Evolutionary conservation across 139 green algal species (phyloP).

Genomic region (Micromonas pusilla): DNA sequence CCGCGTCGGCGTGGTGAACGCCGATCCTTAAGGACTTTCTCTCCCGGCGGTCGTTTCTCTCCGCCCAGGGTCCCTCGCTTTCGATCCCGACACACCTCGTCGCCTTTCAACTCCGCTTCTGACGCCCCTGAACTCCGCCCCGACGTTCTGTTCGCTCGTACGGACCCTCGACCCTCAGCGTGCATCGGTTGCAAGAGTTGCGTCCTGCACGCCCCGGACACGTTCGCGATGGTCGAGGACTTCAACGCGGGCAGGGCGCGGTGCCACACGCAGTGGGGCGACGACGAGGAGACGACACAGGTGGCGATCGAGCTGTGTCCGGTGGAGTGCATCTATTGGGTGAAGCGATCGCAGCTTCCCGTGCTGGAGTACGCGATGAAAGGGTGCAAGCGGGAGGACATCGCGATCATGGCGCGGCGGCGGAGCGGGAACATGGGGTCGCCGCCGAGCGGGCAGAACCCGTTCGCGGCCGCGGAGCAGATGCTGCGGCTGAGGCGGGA

Average conservation of each 20-base stretch:
- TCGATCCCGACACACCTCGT: too few relatives aligned
- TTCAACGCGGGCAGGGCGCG: slow-evolving; percentile 26
- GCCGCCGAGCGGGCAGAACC: not conserved
- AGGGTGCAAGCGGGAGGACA: not conserved
- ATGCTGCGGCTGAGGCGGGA: not conserved
- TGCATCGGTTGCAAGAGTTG: slow-evolving; percentile 43
- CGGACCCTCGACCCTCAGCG: too few relatives aligned
- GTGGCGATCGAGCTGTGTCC: slow-evolving; percentile 34
- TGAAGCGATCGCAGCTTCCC: slow-evolving; percentile 32
- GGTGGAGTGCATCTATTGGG: slow-evolving; percentile 41
- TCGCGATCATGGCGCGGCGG: not conserved
- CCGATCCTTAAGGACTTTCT: too few relatives aligned
- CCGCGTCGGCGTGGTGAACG: too few relatives aligned
- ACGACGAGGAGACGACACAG: slow-evolving; percentile 36
- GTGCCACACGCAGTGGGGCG: slow-evolving; percentile 32
- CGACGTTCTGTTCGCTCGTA: too few relatives aligned
- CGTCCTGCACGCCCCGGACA: slow-evolving; percentile 21
- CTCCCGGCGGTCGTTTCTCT: too few relatives aligned
- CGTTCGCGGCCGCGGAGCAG: not conserved
- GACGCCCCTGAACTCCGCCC: too few relatives aligned
- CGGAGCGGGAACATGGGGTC: not conserved
- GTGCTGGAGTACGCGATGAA: not conserved
- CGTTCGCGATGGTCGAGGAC: slow-evolving; percentile 29
- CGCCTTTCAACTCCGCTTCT: too few relatives aligned
- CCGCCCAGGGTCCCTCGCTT: too few relatives aligned